These are phyloP conservation scores for Microsporum ferrugineum DNA, from an alignment of 2,329 filamentous ascomycete genomes.

Conservation along the genomic window DNA sequence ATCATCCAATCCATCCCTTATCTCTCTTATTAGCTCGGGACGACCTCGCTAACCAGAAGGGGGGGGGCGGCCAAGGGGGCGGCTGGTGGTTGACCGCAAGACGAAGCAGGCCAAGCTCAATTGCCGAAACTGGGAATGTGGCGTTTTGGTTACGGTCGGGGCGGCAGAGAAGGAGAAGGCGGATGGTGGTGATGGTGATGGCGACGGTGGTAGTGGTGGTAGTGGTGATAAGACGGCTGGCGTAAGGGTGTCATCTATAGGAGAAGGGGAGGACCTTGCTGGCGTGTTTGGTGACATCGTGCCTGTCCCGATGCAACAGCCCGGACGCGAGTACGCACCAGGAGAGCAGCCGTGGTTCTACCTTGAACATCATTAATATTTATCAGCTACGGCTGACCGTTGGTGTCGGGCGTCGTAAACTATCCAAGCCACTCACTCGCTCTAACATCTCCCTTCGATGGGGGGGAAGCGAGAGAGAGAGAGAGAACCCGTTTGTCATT, in stretches of 20 bases:
- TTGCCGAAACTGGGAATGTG: conserved; percentile 92
- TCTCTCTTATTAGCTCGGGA: background rate
- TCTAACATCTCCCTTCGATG: too few species aligned
- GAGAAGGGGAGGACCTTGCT: conserved; percentile 9
- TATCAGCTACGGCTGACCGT: too few species aligned
- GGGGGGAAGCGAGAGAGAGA: too few species aligned
- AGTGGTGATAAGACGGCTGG: too few species aligned
- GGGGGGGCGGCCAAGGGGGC: conserved; percentile 50
- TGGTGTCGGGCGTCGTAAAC: too few species aligned
- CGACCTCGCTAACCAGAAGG: background rate
- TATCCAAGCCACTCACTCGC: too few species aligned
- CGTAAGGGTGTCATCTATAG: too few species aligned
- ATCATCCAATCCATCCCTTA: conserved; percentile 12
- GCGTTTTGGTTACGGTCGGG: conserved; percentile 56
- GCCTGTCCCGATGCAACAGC: conserved; percentile 36
- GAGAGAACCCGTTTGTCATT: too few species aligned
- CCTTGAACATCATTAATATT: conserved; percentile 7
- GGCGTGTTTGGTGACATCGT: conserved; percentile 29
- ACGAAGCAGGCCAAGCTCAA: conserved; percentile 62
- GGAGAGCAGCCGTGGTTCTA: conserved; percentile 20
- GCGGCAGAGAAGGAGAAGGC: conserved; percentile 25
- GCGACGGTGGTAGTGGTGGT: background rate
- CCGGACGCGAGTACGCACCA: conserved; percentile 19
- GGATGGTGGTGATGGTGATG: background rate
- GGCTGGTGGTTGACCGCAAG: conserved; percentile 56